These are phyloP conservation scores for Podaxis sp. DNA, from an alignment of 768 basidiomycete genomes.

Conservation along the genomic window DNA sequence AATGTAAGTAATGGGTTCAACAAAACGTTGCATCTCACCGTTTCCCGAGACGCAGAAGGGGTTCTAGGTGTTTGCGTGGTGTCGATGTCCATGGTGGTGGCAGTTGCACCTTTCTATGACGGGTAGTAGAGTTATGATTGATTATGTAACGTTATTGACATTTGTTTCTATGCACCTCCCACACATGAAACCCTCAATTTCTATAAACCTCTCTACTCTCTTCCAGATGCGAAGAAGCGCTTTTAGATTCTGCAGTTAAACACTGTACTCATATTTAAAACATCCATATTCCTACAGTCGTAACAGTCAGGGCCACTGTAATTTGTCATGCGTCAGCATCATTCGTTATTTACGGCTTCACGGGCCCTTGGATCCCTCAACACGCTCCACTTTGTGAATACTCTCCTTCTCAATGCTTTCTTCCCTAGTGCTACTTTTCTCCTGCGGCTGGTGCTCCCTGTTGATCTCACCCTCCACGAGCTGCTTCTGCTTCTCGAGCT, in stretches of 20 bases:
- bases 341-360: neutral
- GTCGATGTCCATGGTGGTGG: conserved; percentile 16
- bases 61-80: conserved; percentile 34
- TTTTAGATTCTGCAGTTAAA: too few species aligned
- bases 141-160: conserved; percentile 3
- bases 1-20: neutral
- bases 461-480: conserved; percentile 37
- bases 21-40: conserved; percentile 29
- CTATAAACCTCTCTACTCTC: too few species aligned
- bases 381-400: neutral
- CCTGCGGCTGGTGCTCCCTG: conserved; percentile 15
- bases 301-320: too few species aligned
- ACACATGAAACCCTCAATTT: too few species aligned
- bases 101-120: neutral
- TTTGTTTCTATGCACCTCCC: neutral
- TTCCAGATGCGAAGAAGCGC: too few species aligned
- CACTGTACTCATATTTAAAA: too few species aligned
- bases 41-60: conserved; percentile 52
- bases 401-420: neutral
- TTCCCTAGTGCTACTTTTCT: neutral
- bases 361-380: neutral
- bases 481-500: conserved; percentile 34
- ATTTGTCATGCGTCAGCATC: too few species aligned
- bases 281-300: too few species aligned
- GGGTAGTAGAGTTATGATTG: neutral